Base-by-base conservation (phyloP, 2,329 filamentous ascomycete genomes). In the Periglandula ipomoeae region DNA sequence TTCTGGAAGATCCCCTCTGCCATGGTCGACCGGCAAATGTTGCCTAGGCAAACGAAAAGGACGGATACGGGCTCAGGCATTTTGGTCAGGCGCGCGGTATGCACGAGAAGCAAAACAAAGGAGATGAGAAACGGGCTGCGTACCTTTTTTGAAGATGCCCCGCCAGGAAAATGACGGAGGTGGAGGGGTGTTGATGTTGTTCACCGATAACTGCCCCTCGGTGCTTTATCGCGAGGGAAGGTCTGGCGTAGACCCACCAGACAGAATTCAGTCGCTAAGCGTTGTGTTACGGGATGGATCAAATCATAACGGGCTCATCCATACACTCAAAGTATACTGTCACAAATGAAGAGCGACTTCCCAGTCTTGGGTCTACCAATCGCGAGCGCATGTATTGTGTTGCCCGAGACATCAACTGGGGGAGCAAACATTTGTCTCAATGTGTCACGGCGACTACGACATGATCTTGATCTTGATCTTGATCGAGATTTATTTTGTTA, bases 11-110 rank as follows among this genome's bases (percentile, higher is more conserved):
- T 87, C 44, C 87, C 93, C 72, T 97, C 91, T 41, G 90, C 89
- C 93, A 98, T 97, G 27, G 93, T 87, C 7, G 89, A 95, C 52
- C 79, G 76, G 65, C 89, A 98, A 61, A 97, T 97, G 68, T 98
- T 98, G 65, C 93, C 93, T 30, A 97, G 77, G 69, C 93, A 98
- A 58, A 97, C 91, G 64, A 97, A 97, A 46, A 97, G 79, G 34
- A 97, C 85, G 2, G 84, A 89, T 48, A 87, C 56, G 35, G 66
- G 64, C 52, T 70, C 68, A 6, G 67, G 51, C 67, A 70, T 69
- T 19, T 53, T 59, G 53, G 42, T 46, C 48, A 24, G 44, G 38
- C 13, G 15, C 11, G 17, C 41, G 20, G 37, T 10, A 23, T 30
- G 30, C 2, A 37, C 8, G 17, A 27, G n/a, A n/a, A 7, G 39